Percentiles rank a stretch among this genome's conserved stretches.
Evolutionary conservation across 345 rosid genomes (phyloP).

Genomic region (Pugionium dolabratum): DNA sequence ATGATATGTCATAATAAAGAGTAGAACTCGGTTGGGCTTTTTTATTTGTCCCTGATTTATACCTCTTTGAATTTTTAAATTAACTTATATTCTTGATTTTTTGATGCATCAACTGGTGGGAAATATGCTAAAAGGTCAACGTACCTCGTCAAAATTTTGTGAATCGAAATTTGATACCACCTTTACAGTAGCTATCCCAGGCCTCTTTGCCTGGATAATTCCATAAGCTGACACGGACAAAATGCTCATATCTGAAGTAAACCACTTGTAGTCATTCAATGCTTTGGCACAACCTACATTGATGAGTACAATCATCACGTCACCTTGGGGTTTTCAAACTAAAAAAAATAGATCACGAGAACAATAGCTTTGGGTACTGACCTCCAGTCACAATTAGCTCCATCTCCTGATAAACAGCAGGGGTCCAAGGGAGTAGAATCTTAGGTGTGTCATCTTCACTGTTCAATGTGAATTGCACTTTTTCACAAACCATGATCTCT

Average conservation of each 20-base stretch:
- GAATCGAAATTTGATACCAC: slow-evolving; percentile 77
- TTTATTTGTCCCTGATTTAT: slow-evolving; percentile 7
- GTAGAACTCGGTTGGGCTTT: background rate
- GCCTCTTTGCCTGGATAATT: slow-evolving; percentile 81
- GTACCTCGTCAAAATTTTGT: slow-evolving; percentile 87
- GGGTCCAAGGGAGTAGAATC: slow-evolving; percentile 77
- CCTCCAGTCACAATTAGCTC: slow-evolving; percentile 83
- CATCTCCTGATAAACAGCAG: slow-evolving; percentile 77
- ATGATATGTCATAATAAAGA: background rate
- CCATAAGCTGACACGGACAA: slow-evolving; percentile 76
- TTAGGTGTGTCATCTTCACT: slow-evolving; percentile 42
- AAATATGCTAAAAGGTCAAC: slow-evolving; percentile 9
- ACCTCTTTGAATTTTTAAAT: background rate
- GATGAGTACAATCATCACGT: slow-evolving; percentile 25
- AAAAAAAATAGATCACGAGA: slow-evolving; percentile 20
- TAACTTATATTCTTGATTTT: background rate
- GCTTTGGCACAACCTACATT: slow-evolving; percentile 77
- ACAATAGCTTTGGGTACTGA: slow-evolving; percentile 38
- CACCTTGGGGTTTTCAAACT: slow-evolving; percentile 13
- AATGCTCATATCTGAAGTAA: slow-evolving; percentile 67
- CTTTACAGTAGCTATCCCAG: slow-evolving; percentile 77
- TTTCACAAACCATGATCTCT: slow-evolving; percentile 77
- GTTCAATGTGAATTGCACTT: slow-evolving; percentile 61
- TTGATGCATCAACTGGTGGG: background rate
- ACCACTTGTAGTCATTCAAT: slow-evolving; percentile 85